Percentiles rank a stretch among this genome's conserved stretches.
Conservation (phyloP, 2,329 filamentous ascomycete genomes). For the Aureobasidium melanogenum region DNA sequence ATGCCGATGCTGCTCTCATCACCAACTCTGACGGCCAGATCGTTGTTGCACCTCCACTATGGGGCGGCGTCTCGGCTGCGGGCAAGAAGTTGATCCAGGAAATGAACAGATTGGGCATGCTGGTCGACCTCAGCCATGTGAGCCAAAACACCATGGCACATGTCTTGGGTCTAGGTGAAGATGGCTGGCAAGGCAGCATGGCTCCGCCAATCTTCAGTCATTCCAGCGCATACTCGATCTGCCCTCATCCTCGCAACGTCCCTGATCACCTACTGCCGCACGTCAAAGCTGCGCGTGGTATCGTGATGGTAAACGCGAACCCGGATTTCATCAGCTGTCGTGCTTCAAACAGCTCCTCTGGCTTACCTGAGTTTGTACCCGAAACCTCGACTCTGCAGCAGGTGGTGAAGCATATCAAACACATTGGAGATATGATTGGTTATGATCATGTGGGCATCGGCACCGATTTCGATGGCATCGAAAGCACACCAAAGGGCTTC, state of each 20-base stretch:
- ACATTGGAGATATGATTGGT: slow-evolving; percentile 76
- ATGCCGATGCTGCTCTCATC: slow-evolving; percentile 73
- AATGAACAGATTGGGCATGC: slow-evolving; percentile 92
- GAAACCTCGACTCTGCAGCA: slow-evolving; percentile 65
- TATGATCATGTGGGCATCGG: slow-evolving; percentile 84
- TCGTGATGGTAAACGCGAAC: slow-evolving; percentile 89
- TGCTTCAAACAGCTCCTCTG: slow-evolving; percentile 43
- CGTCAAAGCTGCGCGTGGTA: slow-evolving; percentile 60
- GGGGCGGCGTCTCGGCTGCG: slow-evolving; percentile 62
- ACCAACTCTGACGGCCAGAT: slow-evolving; percentile 33
- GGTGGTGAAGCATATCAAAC: slow-evolving; percentile 68
- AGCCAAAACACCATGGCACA: slow-evolving; percentile 77
- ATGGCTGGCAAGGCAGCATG: slow-evolving; percentile 59
- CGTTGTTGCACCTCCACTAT: slow-evolving; percentile 45
- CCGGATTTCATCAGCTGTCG: slow-evolving; percentile 76
- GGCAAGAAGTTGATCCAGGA: slow-evolving; percentile 66
- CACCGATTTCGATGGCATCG: slow-evolving; percentile 80
- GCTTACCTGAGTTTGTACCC: slow-evolving; percentile 58
- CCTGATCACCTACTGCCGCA: slow-evolving; percentile 72
- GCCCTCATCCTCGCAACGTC: slow-evolving; percentile 84
- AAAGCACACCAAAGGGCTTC: slow-evolving; percentile 57
- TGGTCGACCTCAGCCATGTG: slow-evolving; percentile 81
- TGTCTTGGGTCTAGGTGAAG: slow-evolving; percentile 54
- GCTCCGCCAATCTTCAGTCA: slow-evolving; percentile 88
- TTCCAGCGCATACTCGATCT: slow-evolving; percentile 70